phyloP scores from a whole-genome alignment of 2,329 filamentous ascomycete species.

The Fusarium armeniacum region DNA sequence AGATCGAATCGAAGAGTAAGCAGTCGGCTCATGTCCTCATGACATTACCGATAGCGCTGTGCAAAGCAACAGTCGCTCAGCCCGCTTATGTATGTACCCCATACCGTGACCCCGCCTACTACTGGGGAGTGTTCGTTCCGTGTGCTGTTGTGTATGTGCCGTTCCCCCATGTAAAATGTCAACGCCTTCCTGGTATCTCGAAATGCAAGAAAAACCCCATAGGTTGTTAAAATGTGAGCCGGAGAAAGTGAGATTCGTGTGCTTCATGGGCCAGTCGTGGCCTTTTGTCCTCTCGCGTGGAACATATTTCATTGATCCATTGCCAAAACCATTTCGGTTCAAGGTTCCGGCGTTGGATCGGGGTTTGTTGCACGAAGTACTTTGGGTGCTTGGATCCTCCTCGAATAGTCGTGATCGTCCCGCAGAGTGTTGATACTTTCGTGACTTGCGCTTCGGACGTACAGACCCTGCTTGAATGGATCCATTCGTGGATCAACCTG shows the following conservation, averaged over 20 bases:
- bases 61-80: slow-evolving; percentile 24
- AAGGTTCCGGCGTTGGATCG: slow-evolving; percentile 59
- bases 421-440: slow-evolving; percentile 74
- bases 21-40: slow-evolving; percentile 41
- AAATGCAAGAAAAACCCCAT: slow-evolving; percentile 52
- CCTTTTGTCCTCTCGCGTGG: slow-evolving; percentile 44
- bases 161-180: slow-evolving; percentile 46
- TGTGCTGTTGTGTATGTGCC: slow-evolving; percentile 44
- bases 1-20: slow-evolving; percentile 40
- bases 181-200: slow-evolving; percentile 59
- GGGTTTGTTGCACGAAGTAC: slow-evolving; percentile 75
- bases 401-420: slow-evolving; percentile 76
- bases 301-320: slow-evolving; percentile 34
- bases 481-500: slow-evolving; percentile 75
- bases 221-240: slow-evolving; percentile 44
- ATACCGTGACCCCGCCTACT: slow-evolving; percentile 35
- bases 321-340: slow-evolving; percentile 12
- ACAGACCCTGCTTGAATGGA: slow-evolving; percentile 70
- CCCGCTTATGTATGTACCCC: slow-evolving; percentile 42
- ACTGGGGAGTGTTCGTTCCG: slow-evolving; percentile 29
- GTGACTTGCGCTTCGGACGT: slow-evolving; percentile 70
- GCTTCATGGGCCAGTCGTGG: slow-evolving; percentile 51
- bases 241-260: slow-evolving; percentile 51
- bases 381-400: slow-evolving; percentile 68
- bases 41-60: slow-evolving; percentile 42